Conservation (phyloP, 257 asterid genomes). For the Nicotiana obtusifolia region DNA sequence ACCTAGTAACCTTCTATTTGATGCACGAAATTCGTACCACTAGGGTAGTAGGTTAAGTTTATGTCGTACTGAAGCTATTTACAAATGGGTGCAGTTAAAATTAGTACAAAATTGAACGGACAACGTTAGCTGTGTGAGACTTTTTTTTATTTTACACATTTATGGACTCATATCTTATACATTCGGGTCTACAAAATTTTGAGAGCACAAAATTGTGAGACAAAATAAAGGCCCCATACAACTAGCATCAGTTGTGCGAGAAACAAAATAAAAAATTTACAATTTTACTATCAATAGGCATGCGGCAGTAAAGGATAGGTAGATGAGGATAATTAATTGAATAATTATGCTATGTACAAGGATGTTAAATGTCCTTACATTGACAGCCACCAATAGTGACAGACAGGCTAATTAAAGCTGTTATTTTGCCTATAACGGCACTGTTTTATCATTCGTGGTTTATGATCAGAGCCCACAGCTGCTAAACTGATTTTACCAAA, state of each 20-base stretch:
- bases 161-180: too few species aligned
- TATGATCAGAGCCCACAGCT: not conserved
- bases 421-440: not conserved
- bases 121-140: too few species aligned
- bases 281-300: slow-evolving; percentile 1
- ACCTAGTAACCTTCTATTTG: not conserved
- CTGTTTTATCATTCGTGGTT: not conserved
- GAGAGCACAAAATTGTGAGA: too few species aligned
- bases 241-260: too few species aligned
- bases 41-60: not conserved
- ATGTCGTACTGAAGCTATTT: not conserved
- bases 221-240: too few species aligned
- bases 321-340: slow-evolving; percentile 1
- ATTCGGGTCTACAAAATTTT: too few species aligned
- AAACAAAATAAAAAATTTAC: too few species aligned
- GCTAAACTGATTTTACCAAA: not conserved
- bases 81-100: not conserved
- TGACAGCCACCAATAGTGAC: slow-evolving; percentile 15
- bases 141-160: too few species aligned
- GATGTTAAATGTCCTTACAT: not conserved
- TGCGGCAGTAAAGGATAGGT: not conserved
- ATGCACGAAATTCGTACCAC: not conserved
- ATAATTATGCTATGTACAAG: not conserved
- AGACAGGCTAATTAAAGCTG: slow-evolving; percentile 2
- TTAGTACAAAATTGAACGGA: not conserved